Base-by-base conservation (phyloP, 2,329 filamentous ascomycete genomes). In the Shiraia bambusicola region DNA sequence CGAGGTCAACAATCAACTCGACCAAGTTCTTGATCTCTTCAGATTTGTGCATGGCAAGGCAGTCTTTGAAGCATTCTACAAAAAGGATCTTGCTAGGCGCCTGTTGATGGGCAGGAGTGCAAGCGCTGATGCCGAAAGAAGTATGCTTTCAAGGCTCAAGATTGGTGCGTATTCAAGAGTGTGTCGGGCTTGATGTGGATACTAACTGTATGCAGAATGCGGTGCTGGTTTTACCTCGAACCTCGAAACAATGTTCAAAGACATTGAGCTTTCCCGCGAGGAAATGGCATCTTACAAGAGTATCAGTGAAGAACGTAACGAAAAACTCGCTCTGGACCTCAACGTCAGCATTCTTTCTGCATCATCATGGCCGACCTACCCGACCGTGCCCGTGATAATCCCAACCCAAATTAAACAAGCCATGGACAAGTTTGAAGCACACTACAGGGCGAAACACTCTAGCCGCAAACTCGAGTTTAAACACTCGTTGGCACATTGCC, bases 51-150 rank as follows among this genome's bases (percentile, higher is more conserved):
- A 97, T 63, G 93, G 93, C 52, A 98, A 98, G 67, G 92, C 94
- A 40, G 88, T 96, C 0, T 98, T 99, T 50, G 93, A 98, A 66
- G 92, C 93, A 1, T 98, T 98, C 66, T 99, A 99, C 79, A 98
- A 98, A 75, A 95, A 93, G 61, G 93, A 97, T 62, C 78, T 99
- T 36, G 92, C 94, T 1, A 81, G 91, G 12, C 81, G 93, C 33
- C 73, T 99, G 29, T 77, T 99, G 40, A 91, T 97, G 88, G 86
- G 86, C 28, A 82, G 91, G 50, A 96, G 90, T 64, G 91, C 92
- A 15, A 96, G 89, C 62, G 87, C 92, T 41, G 93, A 98, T 69
- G 92, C 93, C 0, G 94, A 98, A 72, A 82, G 91, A 50, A 95
- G 87, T 70, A 98, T 98, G 93, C 79, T 98, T 34, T 79, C 87